Conservation (phyloP, 1,139 yeast genomes). For the Hyphopichia pseudoburtonii region DNA sequence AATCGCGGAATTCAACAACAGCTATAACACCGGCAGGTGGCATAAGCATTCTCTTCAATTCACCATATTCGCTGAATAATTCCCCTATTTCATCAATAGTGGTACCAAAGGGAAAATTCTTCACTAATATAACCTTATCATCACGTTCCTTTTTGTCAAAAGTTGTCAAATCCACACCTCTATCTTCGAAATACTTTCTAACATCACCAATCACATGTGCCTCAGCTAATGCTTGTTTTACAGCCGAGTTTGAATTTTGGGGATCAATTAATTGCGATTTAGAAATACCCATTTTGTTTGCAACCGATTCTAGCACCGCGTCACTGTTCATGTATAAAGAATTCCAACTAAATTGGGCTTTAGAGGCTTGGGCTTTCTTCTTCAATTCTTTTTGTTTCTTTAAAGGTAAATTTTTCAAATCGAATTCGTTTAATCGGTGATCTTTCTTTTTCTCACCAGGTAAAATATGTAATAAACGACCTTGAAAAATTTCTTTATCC, state of each 20-base stretch:
- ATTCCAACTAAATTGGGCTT: slow-evolving; percentile 91
- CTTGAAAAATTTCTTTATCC: slow-evolving; percentile 92
- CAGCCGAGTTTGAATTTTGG: slow-evolving; percentile 83
- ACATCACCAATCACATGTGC: slow-evolving; percentile 94
- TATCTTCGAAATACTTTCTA: slow-evolving; percentile 76
- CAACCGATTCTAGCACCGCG: slow-evolving; percentile 90
- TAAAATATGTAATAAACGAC: slow-evolving; percentile 84
- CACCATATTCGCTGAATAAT: slow-evolving; percentile 77
- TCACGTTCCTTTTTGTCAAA: slow-evolving; percentile 76
- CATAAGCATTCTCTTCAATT: slow-evolving; percentile 76
- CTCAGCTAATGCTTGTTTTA: slow-evolving; percentile 97
- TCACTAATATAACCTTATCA: slow-evolving; percentile 77
- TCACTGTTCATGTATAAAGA: slow-evolving; percentile 87
- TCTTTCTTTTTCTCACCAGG: slow-evolving; percentile 82
- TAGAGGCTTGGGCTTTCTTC: slow-evolving; percentile 80
- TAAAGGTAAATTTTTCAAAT: slow-evolving; percentile 82
- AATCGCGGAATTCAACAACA: slow-evolving; percentile 84
- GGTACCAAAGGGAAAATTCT: slow-evolving; percentile 89
- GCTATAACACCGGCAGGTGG: slow-evolving; percentile 98
- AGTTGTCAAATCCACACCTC: slow-evolving; percentile 79
- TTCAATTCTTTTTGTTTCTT: slow-evolving; percentile 87
- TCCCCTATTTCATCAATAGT: slow-evolving; percentile 78
- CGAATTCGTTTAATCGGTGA: slow-evolving; percentile 85
- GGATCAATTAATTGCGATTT: slow-evolving; percentile 88
- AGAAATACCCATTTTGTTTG: slow-evolving; percentile 75